Base-by-base conservation (phyloP, 139 green algal genomes). In the Zygnema cylindricum region DNA sequence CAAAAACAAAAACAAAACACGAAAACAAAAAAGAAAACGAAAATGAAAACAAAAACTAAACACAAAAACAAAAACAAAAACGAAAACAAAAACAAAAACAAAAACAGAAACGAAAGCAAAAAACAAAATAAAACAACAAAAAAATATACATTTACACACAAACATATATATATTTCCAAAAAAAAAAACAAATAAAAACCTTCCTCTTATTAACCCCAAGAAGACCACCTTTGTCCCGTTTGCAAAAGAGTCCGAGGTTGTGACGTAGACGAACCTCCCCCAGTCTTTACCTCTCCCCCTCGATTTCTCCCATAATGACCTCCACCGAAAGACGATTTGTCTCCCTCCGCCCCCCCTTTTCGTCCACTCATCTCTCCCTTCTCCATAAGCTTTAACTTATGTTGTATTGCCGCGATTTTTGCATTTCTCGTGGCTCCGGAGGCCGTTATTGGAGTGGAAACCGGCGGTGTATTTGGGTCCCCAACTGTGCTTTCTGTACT, bases 391-490 rank as follows among this genome's bases (percentile, higher is more conserved):
- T 32, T 55, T 33, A 88, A 69, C 33, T 88, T 88, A 40, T 77
- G 57, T 43, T 88, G 69, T 69, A 88, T 88, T 7, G 83, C 83
- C 11, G 83, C 83, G 25, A 88, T 84, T 57, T 41, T 69, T 16
- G 83, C 83, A 33, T 76, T 84, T 39, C 39, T 88, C 25, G 25
- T 82, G 36, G 25, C 41, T 25, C 43, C 78, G 76, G 76, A 32
- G 32, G 78, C 35, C 23, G 78, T 54, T 75, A 32, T 76, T 85
- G 78, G 40, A 0, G 35, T 22, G 7, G 16, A 76, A 54, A 76
- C 22, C 73, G 78, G 25, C 57, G 57, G 57, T 25, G 30, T 25
- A 25, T 35, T 30, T 25, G 25, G 57, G 57, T 30, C 57, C 7
- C 7, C 3, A 40, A 16, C 16, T 41, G 23, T 86, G 25, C 30